phyloP scores from a whole-genome alignment of 768 basidiomycete genomes.

The Baorangia bicolor region DNA sequence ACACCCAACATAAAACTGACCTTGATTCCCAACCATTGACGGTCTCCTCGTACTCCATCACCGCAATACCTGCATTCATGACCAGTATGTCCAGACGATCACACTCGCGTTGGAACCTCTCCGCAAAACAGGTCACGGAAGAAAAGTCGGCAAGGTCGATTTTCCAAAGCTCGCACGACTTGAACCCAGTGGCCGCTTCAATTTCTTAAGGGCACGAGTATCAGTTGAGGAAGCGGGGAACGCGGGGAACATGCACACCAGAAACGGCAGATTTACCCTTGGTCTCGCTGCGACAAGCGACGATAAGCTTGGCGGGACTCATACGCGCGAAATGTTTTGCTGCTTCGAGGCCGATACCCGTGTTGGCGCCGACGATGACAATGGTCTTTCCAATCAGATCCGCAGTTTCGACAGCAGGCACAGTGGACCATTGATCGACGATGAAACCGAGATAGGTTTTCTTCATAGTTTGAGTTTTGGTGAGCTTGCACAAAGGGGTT shows the following conservation, averaged over 20 bases:
- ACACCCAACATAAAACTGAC: slow-evolving; percentile 12
- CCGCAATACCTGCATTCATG: slow-evolving; percentile 39
- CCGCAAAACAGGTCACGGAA: slow-evolving; percentile 13
- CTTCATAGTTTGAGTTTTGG: slow-evolving; percentile 7
- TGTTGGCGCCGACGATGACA: slow-evolving; percentile 33
- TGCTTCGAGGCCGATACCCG: slow-evolving; percentile 33
- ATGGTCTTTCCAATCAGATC: slow-evolving; percentile 33
- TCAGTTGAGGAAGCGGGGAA: not conserved
- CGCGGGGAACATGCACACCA: slow-evolving; percentile 16
- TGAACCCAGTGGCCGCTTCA: slow-evolving; percentile 24
- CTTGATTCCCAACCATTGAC: slow-evolving; percentile 46
- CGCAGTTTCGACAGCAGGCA: slow-evolving; percentile 14
- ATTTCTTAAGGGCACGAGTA: slow-evolving; percentile 16
- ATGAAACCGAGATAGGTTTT: not conserved
- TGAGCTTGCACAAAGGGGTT: too few relatives aligned
- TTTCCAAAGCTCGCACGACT: slow-evolving; percentile 13
- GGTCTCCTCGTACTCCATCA: slow-evolving; percentile 23
- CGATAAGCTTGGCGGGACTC: slow-evolving; percentile 27
- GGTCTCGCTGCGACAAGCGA: slow-evolving; percentile 27
- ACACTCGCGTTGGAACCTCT: slow-evolving; percentile 4
- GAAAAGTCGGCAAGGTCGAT: slow-evolving; percentile 19
- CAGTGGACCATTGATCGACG: slow-evolving; percentile 17
- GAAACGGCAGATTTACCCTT: slow-evolving; percentile 20
- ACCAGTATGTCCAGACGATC: slow-evolving; percentile 35
- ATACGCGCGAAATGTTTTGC: slow-evolving; percentile 32